phyloP scores from a whole-genome alignment of 495 filamentous ascomycete genomes.

The Polyplosphaeria fusca region DNA sequence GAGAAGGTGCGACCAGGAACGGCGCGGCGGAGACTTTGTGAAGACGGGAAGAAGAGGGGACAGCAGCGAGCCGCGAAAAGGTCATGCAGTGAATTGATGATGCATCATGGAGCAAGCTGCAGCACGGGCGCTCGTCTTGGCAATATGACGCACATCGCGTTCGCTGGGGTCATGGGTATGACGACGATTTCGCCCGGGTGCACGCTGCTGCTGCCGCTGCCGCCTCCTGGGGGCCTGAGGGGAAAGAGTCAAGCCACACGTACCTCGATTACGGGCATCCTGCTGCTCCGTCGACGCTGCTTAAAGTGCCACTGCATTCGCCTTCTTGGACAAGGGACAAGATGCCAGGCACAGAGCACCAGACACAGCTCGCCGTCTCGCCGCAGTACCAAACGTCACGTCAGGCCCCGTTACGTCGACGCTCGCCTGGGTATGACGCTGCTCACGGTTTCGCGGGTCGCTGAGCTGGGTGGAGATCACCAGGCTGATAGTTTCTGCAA shows the following conservation, averaged over 20 bases:
- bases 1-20: neutral
- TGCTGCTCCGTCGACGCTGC: neutral
- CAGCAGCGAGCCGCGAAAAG: neutral
- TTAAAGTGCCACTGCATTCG: constrained; percentile 2
- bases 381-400: no score
- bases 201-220: neutral
- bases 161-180: no score
- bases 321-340: no score
- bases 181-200: neutral
- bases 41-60: neutral
- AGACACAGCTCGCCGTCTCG: no score
- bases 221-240: neutral
- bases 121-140: neutral
- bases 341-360: no score
- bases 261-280: constrained; percentile 14
- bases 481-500: neutral
- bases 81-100: neutral
- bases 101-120: neutral
- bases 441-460: neutral
- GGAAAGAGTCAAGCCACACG: neutral
- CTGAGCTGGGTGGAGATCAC: neutral
- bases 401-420: no score
- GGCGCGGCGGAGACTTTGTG: neutral
- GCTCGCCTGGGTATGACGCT: neutral
- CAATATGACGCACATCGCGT: neutral